Evolutionary conservation across 2,329 filamentous ascomycete genomes (phyloP).

Genomic region (Pseudocercospora fuligena): DNA sequence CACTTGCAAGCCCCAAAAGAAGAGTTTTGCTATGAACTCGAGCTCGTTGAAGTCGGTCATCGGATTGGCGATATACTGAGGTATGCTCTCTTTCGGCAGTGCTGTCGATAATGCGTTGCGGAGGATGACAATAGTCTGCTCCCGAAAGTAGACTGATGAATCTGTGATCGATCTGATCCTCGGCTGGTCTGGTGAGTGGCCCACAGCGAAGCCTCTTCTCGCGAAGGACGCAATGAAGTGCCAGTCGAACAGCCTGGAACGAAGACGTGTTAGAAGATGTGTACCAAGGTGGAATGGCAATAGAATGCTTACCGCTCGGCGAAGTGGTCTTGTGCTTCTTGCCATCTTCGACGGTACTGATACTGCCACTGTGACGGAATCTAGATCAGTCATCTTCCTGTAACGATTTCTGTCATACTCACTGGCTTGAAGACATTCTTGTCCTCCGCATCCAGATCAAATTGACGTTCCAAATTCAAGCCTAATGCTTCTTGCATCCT

Average conservation of each 20-base stretch:
- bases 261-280: neutral
- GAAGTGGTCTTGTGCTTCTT: conserved; percentile 4
- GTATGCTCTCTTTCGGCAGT: no score
- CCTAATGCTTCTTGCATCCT: neutral
- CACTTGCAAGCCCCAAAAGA: neutral
- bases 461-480: conserved; percentile 6
- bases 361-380: neutral
- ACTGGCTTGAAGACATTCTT: conserved; percentile 3
- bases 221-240: conserved; percentile 2
- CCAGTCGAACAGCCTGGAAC: neutral
- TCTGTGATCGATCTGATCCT: neutral
- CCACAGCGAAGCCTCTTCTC: conserved; percentile 1
- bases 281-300: neutral
- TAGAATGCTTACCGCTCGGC: neutral
- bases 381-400: neutral
- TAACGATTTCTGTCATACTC: neutral
- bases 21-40: neutral
- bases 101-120: neutral
- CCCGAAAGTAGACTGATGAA: neutral
- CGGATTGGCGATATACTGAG: neutral
- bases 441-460: neutral
- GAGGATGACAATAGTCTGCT: conserved; percentile 3
- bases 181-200: neutral
- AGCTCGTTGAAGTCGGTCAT: neutral
- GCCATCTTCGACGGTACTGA: neutral